phyloP scores from a whole-genome alignment of 306 rosid genomes.

The Malus sylvestris region DNA sequence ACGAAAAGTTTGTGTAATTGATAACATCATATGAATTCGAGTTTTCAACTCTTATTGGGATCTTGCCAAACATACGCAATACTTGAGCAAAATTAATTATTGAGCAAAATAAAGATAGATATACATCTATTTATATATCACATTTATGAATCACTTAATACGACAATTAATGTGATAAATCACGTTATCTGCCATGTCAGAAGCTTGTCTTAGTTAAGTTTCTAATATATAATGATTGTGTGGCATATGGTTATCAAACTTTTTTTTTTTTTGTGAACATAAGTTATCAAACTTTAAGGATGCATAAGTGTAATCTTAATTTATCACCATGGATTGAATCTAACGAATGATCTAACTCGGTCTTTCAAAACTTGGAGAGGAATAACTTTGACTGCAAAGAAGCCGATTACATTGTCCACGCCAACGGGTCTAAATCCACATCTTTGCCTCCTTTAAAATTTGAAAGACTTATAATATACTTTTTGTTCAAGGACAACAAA shows the following conservation, averaged over 20 bases:
- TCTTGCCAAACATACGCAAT: background rate
- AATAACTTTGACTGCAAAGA: too few species aligned
- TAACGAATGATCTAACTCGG: background rate
- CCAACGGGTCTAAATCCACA: background rate
- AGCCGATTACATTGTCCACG: background rate
- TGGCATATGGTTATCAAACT: too few species aligned
- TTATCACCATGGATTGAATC: too few species aligned
- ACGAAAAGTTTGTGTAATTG: background rate
- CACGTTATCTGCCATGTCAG: background rate
- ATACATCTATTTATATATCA: background rate
- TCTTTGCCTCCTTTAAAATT: background rate
- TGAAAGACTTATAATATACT: background rate
- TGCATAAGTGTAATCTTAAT: too few species aligned
- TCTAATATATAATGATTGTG: too few species aligned
- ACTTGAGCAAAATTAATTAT: background rate
- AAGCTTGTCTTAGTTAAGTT: too few species aligned
- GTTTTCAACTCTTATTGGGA: background rate
- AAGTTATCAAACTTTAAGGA: too few species aligned
- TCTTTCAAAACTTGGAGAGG: too few species aligned
- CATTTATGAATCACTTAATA: too few species aligned
- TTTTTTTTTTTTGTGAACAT: too few species aligned
- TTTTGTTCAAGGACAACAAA: too few species aligned
- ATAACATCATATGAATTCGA: background rate
- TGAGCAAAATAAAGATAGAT: background rate
- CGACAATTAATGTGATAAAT: background rate